Evolutionary conservation across 768 basidiomycete species (phyloP), one percentile per base, ranked within the genome.

Genomic region (Saitozyma podzolica): DNA sequence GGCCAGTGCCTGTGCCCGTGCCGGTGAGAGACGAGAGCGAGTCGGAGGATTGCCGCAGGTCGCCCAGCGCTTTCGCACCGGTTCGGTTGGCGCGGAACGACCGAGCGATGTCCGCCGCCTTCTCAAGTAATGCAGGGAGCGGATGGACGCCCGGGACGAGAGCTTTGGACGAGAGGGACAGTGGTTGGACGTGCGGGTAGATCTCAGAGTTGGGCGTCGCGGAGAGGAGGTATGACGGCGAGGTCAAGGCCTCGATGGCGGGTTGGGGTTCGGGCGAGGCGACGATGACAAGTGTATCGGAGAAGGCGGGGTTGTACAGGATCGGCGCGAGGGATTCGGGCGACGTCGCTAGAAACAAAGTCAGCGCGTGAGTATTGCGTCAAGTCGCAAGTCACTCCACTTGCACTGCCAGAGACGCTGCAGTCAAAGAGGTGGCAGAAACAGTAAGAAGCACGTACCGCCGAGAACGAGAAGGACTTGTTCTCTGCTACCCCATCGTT

Each of bases 391-490:
- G 19, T 40, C 29, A 37, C 50, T 41, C 54, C 29, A 39, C 13
- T 39, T 37, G 19, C 11, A 20, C 41, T 54, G 42, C 47, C 40
- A 43, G 16, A 9, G 13, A 60, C 14, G 19, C 1, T 8, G 13
- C 29, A 39, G 14, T 10, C 16, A 47, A 17, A 29, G 29, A 29
- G 29, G 29, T 29, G 29, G 29, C 29, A 5, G 29, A 5, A 29
- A 29, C 29, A 29, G 2, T 29, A 29, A 29, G 29, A 29, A 29
- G 29, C 29, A 69, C 72, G 56, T 49, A 73, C 72, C 40, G 37
- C 72, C 72, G 40, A 73, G 54, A 9, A 70, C 61, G 20, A 73
- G 49, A 1, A 73, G 56, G 16, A 70, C 65, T 19, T 69, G 50
- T 8, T 63, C 56, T 6, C 54, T 17, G 3, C 62, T 57, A 19